Conservation (phyloP, 306 rosid genomes). For the Lagenaria siceraria region DNA sequence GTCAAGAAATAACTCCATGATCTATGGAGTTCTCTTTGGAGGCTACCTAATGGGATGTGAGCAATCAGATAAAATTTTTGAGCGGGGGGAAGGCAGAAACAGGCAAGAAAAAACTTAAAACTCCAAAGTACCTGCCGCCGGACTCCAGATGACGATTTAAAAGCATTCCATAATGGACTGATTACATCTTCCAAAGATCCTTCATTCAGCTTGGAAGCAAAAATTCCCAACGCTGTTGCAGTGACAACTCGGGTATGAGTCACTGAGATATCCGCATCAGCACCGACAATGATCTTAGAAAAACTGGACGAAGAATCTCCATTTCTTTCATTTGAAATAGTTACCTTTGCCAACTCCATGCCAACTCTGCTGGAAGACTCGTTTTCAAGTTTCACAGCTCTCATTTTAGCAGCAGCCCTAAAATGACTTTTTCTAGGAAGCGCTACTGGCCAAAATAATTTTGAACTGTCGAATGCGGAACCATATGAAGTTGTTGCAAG, state of each 20-base stretch:
- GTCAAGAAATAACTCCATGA: conserved; percentile 23
- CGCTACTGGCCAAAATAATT: conserved; percentile 93
- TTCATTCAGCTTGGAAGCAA: conserved; percentile 63
- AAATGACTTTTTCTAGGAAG: conserved; percentile 86
- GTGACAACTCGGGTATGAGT: conserved; percentile 86
- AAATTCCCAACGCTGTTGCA: conserved; percentile 75
- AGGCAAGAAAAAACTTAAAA: not conserved
- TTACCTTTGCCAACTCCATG: conserved; percentile 37
- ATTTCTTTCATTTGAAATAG: conserved; percentile 47
- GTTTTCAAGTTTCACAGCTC: conserved; percentile 72
- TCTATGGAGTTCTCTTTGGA: conserved; percentile 24
- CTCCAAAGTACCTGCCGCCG: conserved; percentile 64
- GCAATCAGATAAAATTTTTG: not conserved
- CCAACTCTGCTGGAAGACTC: conserved; percentile 43
- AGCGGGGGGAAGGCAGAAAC: not conserved
- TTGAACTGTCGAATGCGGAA: conserved; percentile 67
- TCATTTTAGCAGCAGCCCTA: conserved; percentile 98
- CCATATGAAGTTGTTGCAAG: conserved; percentile 91
- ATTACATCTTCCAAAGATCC: conserved; percentile 40
- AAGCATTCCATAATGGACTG: conserved; percentile 62
- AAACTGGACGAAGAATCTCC: conserved; percentile 56
- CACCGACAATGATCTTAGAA: conserved; percentile 75
- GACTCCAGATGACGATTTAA: conserved; percentile 68
- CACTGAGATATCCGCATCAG: conserved; percentile 69
- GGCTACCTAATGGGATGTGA: conserved; percentile 51